These are phyloP conservation scores for Rosa hybrid DNA, from an alignment of 331 rosid genomes.

Conservation along the genomic window DNA sequence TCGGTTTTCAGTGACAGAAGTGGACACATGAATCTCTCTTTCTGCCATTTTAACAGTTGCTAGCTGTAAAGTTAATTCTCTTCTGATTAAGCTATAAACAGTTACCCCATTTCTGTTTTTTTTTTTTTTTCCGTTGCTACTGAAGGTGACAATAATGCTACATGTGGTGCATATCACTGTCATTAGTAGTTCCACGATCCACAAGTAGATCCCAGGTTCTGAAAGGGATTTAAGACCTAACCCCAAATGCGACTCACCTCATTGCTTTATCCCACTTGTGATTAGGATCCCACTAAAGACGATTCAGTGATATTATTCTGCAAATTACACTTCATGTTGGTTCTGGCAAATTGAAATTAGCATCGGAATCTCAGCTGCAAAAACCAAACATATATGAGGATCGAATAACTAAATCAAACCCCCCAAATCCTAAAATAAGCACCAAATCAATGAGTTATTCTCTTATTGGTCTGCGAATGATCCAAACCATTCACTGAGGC, in stretches of 20 bases:
- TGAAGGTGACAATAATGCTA: neutral
- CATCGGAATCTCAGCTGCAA: neutral
- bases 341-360: neutral
- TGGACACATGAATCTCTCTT: too few relatives aligned
- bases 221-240: slow-evolving; percentile 5
- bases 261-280: slow-evolving; percentile 1
- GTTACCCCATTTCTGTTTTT: neutral
- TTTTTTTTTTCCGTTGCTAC: too few relatives aligned
- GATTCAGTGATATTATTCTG: neutral
- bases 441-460: too few relatives aligned
- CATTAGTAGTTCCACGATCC: neutral
- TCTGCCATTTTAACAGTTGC: too few relatives aligned
- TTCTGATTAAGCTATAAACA: neutral
- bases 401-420: neutral
- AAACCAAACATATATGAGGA: neutral
- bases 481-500: neutral
- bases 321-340: neutral
- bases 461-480: neutral
- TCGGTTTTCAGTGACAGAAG: too few relatives aligned
- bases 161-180: neutral
- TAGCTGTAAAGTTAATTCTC: too few relatives aligned
- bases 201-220: neutral
- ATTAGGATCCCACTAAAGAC: neutral
- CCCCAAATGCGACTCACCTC: neutral
- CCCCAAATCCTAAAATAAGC: too few relatives aligned